Conservation (phyloP, 805 yeast species). For the Scheffersomyces spartinae region DNA sequence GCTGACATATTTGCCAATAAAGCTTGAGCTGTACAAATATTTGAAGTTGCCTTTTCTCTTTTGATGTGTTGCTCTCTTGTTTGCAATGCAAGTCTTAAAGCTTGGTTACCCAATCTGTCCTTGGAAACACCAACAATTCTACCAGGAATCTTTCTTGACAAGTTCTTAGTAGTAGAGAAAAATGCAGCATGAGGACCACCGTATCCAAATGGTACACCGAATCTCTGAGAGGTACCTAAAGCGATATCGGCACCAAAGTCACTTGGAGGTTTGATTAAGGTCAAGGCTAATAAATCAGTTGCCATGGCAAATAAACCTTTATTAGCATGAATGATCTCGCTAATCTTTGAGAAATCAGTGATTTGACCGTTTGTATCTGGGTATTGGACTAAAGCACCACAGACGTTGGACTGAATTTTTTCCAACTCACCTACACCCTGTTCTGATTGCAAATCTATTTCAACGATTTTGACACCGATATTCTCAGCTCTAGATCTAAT, state of each 20-base stretch:
- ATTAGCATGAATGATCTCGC: constrained; percentile 53
- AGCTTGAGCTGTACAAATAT: constrained; percentile 97
- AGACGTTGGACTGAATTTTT: constrained; percentile 26
- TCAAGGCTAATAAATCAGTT: constrained; percentile 84
- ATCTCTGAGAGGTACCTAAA: constrained; percentile 86
- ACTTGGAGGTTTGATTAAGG: constrained; percentile 75
- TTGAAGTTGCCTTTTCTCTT: constrained; percentile 95
- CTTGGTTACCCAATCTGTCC: constrained; percentile 84
- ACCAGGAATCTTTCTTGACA: constrained; percentile 92
- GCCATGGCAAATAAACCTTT: constrained; percentile 79
- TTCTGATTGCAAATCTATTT: constrained; percentile 6
- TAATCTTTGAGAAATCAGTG: constrained; percentile 38
- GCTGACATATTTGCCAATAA: constrained; percentile 91
- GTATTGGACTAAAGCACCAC: constrained; percentile 84
- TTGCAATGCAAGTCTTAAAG: constrained; percentile 86
- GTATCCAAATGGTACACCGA: constrained; percentile 95
- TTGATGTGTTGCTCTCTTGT: constrained; percentile 98
- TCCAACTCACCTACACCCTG: constrained; percentile 14
- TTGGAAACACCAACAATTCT: constrained; percentile 88
- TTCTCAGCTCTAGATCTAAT: constrained; percentile 70
- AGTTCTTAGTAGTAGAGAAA: constrained; percentile 72
- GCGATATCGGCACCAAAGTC: constrained; percentile 87
- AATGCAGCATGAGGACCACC: constrained; percentile 99
- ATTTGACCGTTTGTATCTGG: constrained; percentile 77
- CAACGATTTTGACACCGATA: constrained; percentile 51